Evolutionary conservation across 306 rosid genomes (phyloP), one percentile per base, ranked within the genome.

Genomic region (peach (Prunus persica)): DNA sequence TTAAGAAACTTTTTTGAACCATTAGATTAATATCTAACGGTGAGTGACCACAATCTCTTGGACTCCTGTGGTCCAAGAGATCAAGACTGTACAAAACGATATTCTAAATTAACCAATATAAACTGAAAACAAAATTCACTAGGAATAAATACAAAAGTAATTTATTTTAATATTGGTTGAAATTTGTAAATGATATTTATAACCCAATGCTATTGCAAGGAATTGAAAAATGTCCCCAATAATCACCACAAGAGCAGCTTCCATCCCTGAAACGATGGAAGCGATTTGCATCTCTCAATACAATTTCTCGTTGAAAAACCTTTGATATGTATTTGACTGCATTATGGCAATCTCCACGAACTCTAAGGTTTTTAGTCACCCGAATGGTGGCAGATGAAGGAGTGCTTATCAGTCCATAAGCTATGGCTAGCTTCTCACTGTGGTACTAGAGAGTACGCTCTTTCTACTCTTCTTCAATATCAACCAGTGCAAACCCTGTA

Each of bases 281-380:
- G 16, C 97, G 82, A 81, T 89, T 88, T 54, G 93, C 93, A 85
- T 91, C 95, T 81, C 93, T 88, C 78, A 90, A 49, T 62, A 90
- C 90, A 58, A 92, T 87, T 72, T 92, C 91, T 79, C 89, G 74
- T 55, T 78, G 61, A 74, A 65, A 86, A 80, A 86, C 86, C 78
- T 86, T 89, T 1, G 89, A 83, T 66, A 90, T 82, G 65, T 85
- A 87, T 69, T 87, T 93, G 84, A 89, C 83, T 67, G 97, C 93
- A 79, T 69, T 93, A 60, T 89, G 96, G 79, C 96, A 93, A 69
- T 89, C 93, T 75, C 96, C 91, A 75, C 94, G 90, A 20, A 93
- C 93, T 80, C 93, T 80, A 13, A 89, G 91, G 84, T 89, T 89
- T 77, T 93, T 89, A 62, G 89, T 89, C 78, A 90, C 89, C 76